These are phyloP conservation scores for Leccinum pallidistipes DNA, from an alignment of 1,284 basidiomycete species.

Conservation along the genomic window DNA sequence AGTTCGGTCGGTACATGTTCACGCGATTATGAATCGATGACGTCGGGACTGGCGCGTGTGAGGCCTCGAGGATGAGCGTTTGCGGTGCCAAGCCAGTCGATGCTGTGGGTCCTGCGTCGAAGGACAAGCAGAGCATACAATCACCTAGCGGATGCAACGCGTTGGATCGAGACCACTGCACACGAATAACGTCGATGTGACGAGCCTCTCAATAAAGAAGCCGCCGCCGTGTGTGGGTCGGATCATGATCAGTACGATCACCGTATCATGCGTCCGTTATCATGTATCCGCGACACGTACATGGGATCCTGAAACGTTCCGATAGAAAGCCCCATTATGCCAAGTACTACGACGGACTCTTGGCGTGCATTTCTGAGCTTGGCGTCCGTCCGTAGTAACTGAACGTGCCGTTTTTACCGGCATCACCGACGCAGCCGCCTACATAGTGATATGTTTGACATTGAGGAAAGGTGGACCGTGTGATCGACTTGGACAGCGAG, in stretches of 20 bases:
- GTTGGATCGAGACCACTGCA: neutral
- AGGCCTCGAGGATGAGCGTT: neutral
- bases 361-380: neutral
- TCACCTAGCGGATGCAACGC: neutral
- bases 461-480: neutral
- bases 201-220: neutral
- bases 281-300: neutral
- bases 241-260: slow-evolving; percentile 2
- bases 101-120: neutral
- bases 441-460: neutral
- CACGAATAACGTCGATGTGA: too few species aligned
- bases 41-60: slow-evolving; percentile 1
- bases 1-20: neutral
- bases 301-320: neutral
- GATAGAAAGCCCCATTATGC: too few species aligned
- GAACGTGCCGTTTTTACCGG: neutral
- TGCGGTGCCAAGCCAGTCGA: neutral
- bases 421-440: neutral
- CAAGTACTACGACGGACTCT: neutral
- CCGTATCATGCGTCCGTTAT: neutral
- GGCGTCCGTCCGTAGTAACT: neutral
- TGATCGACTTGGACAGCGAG: neutral
- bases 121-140: neutral
- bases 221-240: neutral
- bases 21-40: neutral